Evolutionary conservation across 2,329 filamentous ascomycete genomes (phyloP), one percentile per base, ranked within the genome.

Genomic region (Xylaria polymorpha): DNA sequence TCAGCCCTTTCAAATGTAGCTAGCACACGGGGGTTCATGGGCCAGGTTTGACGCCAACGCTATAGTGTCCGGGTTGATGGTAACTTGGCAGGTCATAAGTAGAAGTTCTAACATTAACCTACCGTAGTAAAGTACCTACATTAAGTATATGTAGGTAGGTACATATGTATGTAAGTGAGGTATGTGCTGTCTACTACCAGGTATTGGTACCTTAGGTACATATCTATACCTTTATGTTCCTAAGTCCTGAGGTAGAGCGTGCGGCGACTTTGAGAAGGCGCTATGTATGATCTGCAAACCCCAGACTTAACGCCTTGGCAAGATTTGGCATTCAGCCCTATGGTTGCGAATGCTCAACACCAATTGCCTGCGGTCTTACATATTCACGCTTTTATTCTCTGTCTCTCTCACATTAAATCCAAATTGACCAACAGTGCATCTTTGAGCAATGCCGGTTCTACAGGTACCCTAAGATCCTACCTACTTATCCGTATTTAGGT

Each of bases 321-420:
- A 18, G 32, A 57, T 46, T 70, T 32, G 46, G 59, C 41, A 56
- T 44, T 70, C 68, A 70, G 68, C 68, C 68, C 65, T 70, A 70
- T 58, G 56, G 29, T 67, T 46, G 48, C 48, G n/a, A 39, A 56
- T 51, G n/a, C 20, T 56, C 48, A 39, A 29, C 25, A 29, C 25
- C 25, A 29, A 29, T 29, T 29, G 25, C 25, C 25, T 20, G 12
- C 9, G 29, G 5, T 35, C 29, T 53, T 22, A 10, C 3, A 53
- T 29, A n/a, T 53, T 22, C 29, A 56, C 20, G 43, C 44, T 41
- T 50, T 14, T n/a, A 41, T 41, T 61, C 6, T 25, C 25, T 29
- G 3, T 37, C 25, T 48, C 41, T 48, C 32, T 25, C 37, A 25
- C n/a, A 46, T 50, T 10, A 2, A 37, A 44, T 37, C 39, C n/a